Percentiles rank a stretch among this genome's conserved stretches.
Conservation (phyloP, 495 filamentous ascomycete species). For the Podospora anserina region DNA sequence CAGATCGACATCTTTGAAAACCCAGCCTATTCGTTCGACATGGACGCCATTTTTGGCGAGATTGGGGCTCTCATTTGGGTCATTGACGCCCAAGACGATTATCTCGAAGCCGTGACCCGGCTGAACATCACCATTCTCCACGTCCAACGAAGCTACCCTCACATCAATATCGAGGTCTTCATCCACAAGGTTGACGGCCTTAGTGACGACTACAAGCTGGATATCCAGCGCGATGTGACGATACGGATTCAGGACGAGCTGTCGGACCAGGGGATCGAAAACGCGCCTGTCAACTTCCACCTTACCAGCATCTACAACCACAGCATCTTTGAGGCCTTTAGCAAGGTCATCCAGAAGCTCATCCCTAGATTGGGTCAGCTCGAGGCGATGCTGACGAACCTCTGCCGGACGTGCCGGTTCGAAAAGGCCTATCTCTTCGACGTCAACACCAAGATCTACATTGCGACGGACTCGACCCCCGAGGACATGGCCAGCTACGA, state of each 20-base stretch:
- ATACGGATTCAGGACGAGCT: conserved; percentile 98
- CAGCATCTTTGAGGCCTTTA: conserved; percentile 96
- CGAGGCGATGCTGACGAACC: conserved; percentile 84
- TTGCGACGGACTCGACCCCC: conserved; percentile 89
- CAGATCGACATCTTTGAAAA: conserved; percentile 83
- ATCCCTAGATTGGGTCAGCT: conserved; percentile 89
- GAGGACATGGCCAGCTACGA: conserved; percentile 93
- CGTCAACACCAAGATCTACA: conserved; percentile 95
- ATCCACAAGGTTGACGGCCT: conserved; percentile 97
- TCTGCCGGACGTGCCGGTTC: conserved; percentile 84
- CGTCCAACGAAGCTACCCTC: conserved; percentile 79
- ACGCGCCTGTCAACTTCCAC: conserved; percentile 87
- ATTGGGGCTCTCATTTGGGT: conserved; percentile 96
- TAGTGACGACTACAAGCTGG: conserved; percentile 88
- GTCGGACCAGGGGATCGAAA: conserved; percentile 84
- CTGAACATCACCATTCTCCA: conserved; percentile 83
- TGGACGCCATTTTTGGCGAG: conserved; percentile 87
- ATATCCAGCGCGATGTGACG: conserved; percentile 90
- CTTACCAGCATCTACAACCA: conserved; percentile 97
- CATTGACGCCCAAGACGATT: conserved; percentile 96
- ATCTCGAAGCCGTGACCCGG: conserved; percentile 81
- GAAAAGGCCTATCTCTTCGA: conserved; percentile 98
- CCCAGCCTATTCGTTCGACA: conserved; percentile 64
- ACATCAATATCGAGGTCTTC: conserved; percentile 94
- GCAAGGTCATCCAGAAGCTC: conserved; percentile 95